Evolutionary conservation across 345 rosid genomes (phyloP), one percentile per base, ranked within the genome.

Genomic region (Carallia brachiata): DNA sequence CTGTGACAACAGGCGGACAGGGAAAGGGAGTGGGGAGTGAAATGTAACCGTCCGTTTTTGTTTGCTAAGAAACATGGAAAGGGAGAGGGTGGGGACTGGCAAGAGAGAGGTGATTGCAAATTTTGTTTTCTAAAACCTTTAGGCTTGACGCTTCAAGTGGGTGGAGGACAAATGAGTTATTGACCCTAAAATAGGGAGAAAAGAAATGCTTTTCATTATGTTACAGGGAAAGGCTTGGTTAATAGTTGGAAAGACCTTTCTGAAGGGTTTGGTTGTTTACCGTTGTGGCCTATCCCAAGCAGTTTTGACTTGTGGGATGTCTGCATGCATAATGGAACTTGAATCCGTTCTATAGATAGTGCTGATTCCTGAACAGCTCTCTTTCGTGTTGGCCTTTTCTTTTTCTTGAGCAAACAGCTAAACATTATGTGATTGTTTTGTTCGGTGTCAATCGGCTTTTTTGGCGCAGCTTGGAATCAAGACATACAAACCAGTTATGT

Each of bases 401-500:
- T 44, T 44, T 44, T 44, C 50, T 44, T 44, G 3, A 44, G 16
- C 17, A 3, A 12, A 44, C 50, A 44, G 50, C 16, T 44, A 44
- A 44, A 44, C 50, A 44, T 12, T 3, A 44, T 67, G 2, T 55
- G 30, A 55, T 67, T 19, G 12, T 36, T 19, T 53, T 12, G 34
- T 19, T 39, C 4, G 37, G 44, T 62, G 17, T 12, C 16, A 30
- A 50, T 13, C 56, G 63, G 31, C 57, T 28, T 48, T 40, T 53
- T 37, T 36, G 31, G 16, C 74, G 83, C 90, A 91, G 97, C 86
- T 86, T 85, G 71, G 97, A 87, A 77, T 94, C 96, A 77, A 82
- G 79, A 70, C 90, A 94, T 30, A 94, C 97, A 50, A 91, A 89
- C 79, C 89, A 87, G 80, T 82, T 94, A 63, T 94, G 98, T 85